Base-by-base conservation (phyloP, 805 yeast genomes). In the Saccharomycopsis sp. region DNA sequence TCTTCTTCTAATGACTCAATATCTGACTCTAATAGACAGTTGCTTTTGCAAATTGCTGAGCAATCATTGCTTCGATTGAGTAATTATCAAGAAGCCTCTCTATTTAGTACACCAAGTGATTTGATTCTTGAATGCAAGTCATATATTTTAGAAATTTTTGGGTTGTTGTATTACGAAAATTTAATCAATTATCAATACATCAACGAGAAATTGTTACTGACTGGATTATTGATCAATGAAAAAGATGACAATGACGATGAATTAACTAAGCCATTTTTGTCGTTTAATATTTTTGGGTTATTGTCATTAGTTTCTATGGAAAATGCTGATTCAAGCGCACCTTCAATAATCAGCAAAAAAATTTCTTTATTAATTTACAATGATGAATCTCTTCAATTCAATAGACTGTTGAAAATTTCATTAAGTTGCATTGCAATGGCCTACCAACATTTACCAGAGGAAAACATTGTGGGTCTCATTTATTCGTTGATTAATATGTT, bases 401-500 rank as follows among this genome's bases (percentile, higher is more conserved):
- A 21, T 17, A 38, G 31, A 22, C 33, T 40, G 9, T 42, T 50
- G 28, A 40, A 33, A 29, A 42, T 37, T 20, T 37, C 49, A 1
- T 39, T 50, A 36, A 21, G 31, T 6, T 47, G 50, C 22, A 42
- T 88, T 31, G 83, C 89, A 0, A 60, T 73, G 40, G 87, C 89
- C 2, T 67, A 85, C 53, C 75, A 73, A 45, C 74, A 77, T 6
- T 66, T 84, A 43, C 76, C 88, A 16, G 90, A 87, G 56, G 96
- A 88, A 57, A 77, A 85, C 1, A 79, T 84, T 19, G 85, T 88
- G 6, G 81, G 95, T 5, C 75, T 90, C 1, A 78, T 93, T 41
- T 93, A 93, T 62, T 79, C 94, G 0, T 69, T 90, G 51, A 77
- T 85, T 16, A 93, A 93, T 58, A 60, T 84, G 48, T 63, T 90